Evolutionary conservation across 2,329 filamentous ascomycete genomes (phyloP), one percentile per base, ranked within the genome.

Genomic region (Pseudogymnoascus sp.): DNA sequence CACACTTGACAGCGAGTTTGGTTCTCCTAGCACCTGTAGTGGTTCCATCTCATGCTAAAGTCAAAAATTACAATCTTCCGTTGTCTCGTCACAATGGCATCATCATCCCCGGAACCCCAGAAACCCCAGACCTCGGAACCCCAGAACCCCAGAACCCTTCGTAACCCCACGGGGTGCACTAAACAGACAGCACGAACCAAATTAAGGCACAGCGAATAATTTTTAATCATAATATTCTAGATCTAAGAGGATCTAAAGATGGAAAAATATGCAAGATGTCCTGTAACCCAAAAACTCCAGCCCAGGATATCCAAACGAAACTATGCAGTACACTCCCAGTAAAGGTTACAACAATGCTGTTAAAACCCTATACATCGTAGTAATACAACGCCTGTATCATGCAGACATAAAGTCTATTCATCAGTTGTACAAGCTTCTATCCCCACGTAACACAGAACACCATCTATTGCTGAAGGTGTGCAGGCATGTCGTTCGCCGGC

Each of bases 301-400:
- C 47, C 47, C 47, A 33, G 47, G 47, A 54, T 54, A 54, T 54
- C 47, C 47, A 54, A 54, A 54, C 26, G 33, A 31, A 54, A 54
- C 47, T 54, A 54, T 54, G 47, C 47, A 54, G 47, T 15, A 26
- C 47, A 4, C 31, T 33, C 26, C 44, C 26, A 31, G 26, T 33
- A 54, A 54, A 15, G 10, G 29, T 33, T 54, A 33, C 47, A 54
- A 54, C 29, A 54, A 54, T 54, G 47, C 6, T 33, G 9, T 15
- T 54, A 33, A 54, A 54, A 54, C 47, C 47, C 33, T 17, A 50
- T 31, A 50, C 24, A 29, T 50, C 41, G 41, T 50, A 50, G 41
- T 50, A 50, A 50, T 50, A 50, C 13, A 31, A 50, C 24, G 8
- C 15, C 24, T 50, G 24, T 9, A 13, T 5, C 11, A 3, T 50